Base-by-base conservation (phyloP, 2,329 filamentous ascomycete genomes). In the Gremmenia infestans region DNA sequence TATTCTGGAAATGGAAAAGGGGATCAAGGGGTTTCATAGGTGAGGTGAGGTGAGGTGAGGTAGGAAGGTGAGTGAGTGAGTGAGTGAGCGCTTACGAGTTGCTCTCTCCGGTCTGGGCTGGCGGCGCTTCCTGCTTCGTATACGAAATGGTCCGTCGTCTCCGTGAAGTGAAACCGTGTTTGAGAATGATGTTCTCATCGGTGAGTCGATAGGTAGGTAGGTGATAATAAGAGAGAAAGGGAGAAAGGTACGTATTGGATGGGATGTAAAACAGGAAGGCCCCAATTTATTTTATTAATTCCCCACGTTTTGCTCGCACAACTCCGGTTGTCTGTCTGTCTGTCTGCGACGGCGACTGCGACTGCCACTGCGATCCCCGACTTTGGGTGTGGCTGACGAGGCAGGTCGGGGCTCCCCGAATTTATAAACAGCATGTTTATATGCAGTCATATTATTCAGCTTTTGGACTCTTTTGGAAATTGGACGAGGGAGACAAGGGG, bases 231-330 rank as follows among this genome's bases (percentile, higher is more conserved):
- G 28, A 8, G 9, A 11, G 1, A 11, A 32, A 32, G 8, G 28
- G 9, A 11, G 1, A 11, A 32, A 32, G 8, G 28, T 11, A 32
- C 5, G 42, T 22, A 42, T 5, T 15, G 15, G 14, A 32, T 8
- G 15, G 7, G 4, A 25, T n/a, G 43, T 45, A 54, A 42, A 42
- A 49, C 40, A 19, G n/a, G 22, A 23, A 12, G 4, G 7, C n/a
- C 42, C 42, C 40, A 5, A 19, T 11, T 9, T 4, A 11, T 11
- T 32, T 11, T 11, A 2, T 11, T 11, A 4, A 49, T 54, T 54
- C 52, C 52, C 52, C 52, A 54, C 52, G 52, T 54, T 54, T 54
- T 36, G 52, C 25, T 25, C 25, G 25, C 52, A 35, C 45, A 47
- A 17, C 43, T 25, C 42, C 28, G 52, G 22, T 39, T 39, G 19